Base-by-base conservation (phyloP, 2,329 filamentous ascomycete species). In the Fusarium agapanthi region DNA sequence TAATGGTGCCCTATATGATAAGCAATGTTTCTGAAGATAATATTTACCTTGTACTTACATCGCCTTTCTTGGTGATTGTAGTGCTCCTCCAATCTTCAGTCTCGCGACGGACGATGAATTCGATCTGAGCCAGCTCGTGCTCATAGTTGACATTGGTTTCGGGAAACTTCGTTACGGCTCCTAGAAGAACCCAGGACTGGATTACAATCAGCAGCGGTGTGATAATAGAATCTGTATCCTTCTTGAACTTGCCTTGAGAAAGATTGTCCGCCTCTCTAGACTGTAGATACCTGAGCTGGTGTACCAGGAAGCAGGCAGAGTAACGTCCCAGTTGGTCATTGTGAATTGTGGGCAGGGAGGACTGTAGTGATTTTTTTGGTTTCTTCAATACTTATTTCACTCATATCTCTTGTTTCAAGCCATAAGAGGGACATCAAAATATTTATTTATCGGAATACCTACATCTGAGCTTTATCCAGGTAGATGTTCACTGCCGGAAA, bases 191-290 rank as follows among this genome's bases (percentile, higher is more conserved):
- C 60, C 53, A 62, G 11, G 60, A 62, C 60, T 62, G 12, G 1
- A 2, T 18, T 11, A 9, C 4, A 1, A 22, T 35, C 11, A 48
- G 30, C 0, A 15, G 5, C 3, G 4, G 5, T 3, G 4, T 15
- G 3, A 1, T 7, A 0, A 12, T 4, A 24, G 16, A 24, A 15
- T 6, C 1, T 4, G 3, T 5, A 1, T 7, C 1, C 6, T 2
- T 26, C 3, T 7, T 16, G 2, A 4, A 20, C 38, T 4, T 48
- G 20, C 60, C 9, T 59, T 59, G 14, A 59, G 47, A 30, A 62
- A 62, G 4, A 62, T 59, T 10, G 53, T 53, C 18, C 43, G 41
- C 26, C 45, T 62, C 35, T 62, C 53, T 1, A 62, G 35, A 4
- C 0, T 22, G n/a, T 56, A 44, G 1, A 62, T 62, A 0, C 53